A percentile compares a stretch with the other conserved stretches of the same genome.
These are phyloP conservation scores for Tympanopsis confertula DNA, from an alignment of 2,329 filamentous ascomycete species.

Conservation along the genomic window DNA sequence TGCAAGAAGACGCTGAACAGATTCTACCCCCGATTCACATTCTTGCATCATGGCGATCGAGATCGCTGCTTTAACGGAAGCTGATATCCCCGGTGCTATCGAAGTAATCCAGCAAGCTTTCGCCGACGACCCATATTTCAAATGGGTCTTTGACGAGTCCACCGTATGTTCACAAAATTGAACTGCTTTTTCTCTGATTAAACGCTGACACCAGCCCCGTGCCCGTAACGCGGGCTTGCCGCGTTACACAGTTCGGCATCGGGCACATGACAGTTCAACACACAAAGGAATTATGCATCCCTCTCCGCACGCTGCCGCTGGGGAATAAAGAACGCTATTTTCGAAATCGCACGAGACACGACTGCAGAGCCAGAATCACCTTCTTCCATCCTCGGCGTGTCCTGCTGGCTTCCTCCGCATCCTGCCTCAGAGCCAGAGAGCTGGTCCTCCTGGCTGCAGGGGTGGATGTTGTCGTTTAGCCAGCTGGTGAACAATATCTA, in stretches of 20 bases:
- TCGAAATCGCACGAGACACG: slow-evolving; percentile 45
- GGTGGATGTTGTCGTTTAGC: slow-evolving; percentile 53
- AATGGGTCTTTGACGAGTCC: slow-evolving; percentile 49
- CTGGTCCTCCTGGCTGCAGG: slow-evolving; percentile 51
- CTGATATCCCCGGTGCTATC: slow-evolving; percentile 52
- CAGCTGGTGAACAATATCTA: slow-evolving; percentile 58
- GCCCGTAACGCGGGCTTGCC: slow-evolving; percentile 3
- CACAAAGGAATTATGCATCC: slow-evolving; percentile 47
- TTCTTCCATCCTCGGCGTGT: slow-evolving; percentile 52
- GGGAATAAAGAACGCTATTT: slow-evolving; percentile 59
- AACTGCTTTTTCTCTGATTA: neutral
- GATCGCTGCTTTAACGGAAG: slow-evolving; percentile 39
- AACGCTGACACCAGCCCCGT: slow-evolving; percentile 1
- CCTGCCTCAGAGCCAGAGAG: slow-evolving; percentile 30
- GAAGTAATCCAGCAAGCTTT: slow-evolving; percentile 57
- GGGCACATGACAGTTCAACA: slow-evolving; percentile 49
- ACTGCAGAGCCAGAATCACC: slow-evolving; percentile 32
- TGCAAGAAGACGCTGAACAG: no score
- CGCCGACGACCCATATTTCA: slow-evolving; percentile 53
- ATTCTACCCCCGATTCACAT: no score
- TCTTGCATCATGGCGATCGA: slow-evolving; percentile 45
- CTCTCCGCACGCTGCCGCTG: slow-evolving; percentile 55
- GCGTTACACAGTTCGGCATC: no score
- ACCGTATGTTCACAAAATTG: slow-evolving; percentile 27
- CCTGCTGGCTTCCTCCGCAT: slow-evolving; percentile 59